Base-by-base conservation (phyloP, 345 rosid genomes). In the Viola odorata region DNA sequence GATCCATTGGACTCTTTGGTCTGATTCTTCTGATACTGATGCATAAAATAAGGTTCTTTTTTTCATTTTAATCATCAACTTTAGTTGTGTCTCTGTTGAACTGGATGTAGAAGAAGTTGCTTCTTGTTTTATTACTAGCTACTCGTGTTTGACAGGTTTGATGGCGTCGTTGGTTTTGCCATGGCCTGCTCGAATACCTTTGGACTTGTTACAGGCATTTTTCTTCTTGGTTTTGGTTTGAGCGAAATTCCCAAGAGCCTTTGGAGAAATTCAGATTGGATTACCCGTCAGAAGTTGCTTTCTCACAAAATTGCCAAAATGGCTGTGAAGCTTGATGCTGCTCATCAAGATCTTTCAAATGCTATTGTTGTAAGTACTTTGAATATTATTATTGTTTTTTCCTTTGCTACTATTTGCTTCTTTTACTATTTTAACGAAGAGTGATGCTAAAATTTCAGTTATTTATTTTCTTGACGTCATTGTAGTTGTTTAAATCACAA, bases 171-270 rank as follows among this genome's bases (percentile, higher is more conserved):
- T 61, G 99, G 96, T 63, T 78, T 91, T 61, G 99, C 98, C 69
- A 95, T 95, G 96, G 99, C 90, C 39, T 88, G 95, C 70, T 91
- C 99, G 50, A 95, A 95, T 78, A 91, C 99, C n/a, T 95, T 95
- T 82, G 99, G 99, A 68, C 95, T 95, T 41, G 96, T 95, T 57
- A 95, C 99, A 3, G 98, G 99, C 64, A 91, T 91, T 69, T 95
- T 95, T 78, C 99, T 95, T 74, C 98, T 95, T 80, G 99, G 99
- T 15, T 95, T 95, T 73, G 98, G 99, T 72, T 71, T 95, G 82
- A 87, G 95, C 71, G 96, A 95, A 73, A 95, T 88, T 71, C 99
- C 99, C 40, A 95, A 88, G 71, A 76, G 77, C 73, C 72, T 84
- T 40, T 91, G 99, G 98, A 86, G 76, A 79, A 86, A 88, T 80